phyloP scores from a whole-genome alignment of 306 rosid species.

The Quercus robur region DNA sequence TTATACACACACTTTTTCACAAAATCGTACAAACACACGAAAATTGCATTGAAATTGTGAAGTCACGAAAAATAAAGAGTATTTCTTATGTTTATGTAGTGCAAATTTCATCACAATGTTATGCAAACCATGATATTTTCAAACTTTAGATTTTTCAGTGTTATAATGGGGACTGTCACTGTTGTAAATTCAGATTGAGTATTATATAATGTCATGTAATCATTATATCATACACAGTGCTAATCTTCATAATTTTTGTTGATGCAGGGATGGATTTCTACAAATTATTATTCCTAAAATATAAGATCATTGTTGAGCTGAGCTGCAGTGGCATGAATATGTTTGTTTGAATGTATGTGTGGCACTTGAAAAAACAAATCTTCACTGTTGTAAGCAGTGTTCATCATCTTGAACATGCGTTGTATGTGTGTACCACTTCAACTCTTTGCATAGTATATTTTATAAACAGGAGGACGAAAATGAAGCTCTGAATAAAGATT shows the following conservation, averaged over 20 bases:
- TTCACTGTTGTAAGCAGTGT: neutral
- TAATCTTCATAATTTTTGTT: conserved; percentile 7
- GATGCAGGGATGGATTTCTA: conserved; percentile 75
- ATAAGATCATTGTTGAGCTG: conserved; percentile 28
- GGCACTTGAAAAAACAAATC: neutral
- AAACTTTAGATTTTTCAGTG: neutral
- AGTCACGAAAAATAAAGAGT: too few relatives aligned
- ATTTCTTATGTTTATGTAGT: too few relatives aligned
- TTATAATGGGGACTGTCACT: neutral
- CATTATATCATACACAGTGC: neutral
- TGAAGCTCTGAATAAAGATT: too few relatives aligned
- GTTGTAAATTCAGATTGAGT: neutral
- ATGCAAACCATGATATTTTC: neutral
- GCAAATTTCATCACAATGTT: neutral
- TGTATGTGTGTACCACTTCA: neutral
- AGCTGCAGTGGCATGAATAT: neutral
- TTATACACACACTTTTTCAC: too few relatives aligned
- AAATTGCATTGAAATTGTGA: too few relatives aligned
- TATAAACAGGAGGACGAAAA: neutral
- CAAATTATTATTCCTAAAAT: conserved; percentile 63
- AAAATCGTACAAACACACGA: too few relatives aligned
- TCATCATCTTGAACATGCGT: neutral
- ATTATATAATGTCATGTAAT: neutral
- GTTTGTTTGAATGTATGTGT: too few relatives aligned
- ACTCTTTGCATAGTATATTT: neutral